phyloP scores from a whole-genome alignment of 208 protist species.

The Leishmania amazonensis region DNA sequence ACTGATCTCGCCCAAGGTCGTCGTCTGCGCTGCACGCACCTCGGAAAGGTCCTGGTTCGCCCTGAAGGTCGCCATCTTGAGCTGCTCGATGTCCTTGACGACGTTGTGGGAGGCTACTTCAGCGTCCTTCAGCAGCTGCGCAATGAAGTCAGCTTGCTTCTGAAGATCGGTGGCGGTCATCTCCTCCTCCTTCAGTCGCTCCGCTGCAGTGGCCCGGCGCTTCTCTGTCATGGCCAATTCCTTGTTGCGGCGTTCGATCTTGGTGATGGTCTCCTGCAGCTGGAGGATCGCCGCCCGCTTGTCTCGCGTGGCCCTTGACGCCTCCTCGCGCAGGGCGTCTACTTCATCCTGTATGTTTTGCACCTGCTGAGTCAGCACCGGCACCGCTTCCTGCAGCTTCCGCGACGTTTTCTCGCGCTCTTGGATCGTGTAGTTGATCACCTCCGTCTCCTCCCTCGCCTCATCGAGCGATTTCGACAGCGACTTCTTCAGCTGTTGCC shows the following conservation, averaged over 20 bases:
- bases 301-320: constrained; percentile 55
- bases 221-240: constrained; percentile 39
- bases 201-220: constrained; percentile 23
- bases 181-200: constrained; percentile 47
- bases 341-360: constrained; percentile 81
- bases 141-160: constrained; percentile 63
- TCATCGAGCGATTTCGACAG: constrained; percentile 33
- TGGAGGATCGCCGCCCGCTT: constrained; percentile 33
- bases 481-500: constrained; percentile 46
- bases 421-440: constrained; percentile 55
- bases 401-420: constrained; percentile 59
- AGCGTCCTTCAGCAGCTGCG: constrained; percentile 54
- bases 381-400: constrained; percentile 44
- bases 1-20: constrained; percentile 78
- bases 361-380: constrained; percentile 51
- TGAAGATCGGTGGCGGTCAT: constrained; percentile 58
- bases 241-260: constrained; percentile 38
- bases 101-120: constrained; percentile 54
- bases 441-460: constrained; percentile 50
- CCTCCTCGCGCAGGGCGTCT: constrained; percentile 64
- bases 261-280: constrained; percentile 33
- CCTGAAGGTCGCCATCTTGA: constrained; percentile 86
- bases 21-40: constrained; percentile 62
- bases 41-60: constrained; percentile 81
- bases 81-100: constrained; percentile 73